Percentiles rank a stretch among this genome's conserved stretches.
Evolutionary conservation across 169 alveolate genomes (phyloP).

Genomic region (Eimeria zaria): DNA sequence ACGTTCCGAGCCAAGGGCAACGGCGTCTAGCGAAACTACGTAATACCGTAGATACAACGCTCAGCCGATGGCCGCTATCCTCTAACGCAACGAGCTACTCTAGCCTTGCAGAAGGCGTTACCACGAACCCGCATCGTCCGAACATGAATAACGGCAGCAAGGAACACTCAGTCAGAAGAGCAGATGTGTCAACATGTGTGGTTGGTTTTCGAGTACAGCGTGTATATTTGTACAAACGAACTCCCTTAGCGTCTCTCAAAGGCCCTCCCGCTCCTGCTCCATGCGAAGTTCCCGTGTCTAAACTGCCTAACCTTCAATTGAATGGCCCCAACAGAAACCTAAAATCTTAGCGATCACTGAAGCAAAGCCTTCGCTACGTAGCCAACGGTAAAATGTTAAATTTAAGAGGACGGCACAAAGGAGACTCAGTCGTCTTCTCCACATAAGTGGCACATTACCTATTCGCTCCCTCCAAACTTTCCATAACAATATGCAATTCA

Average conservation of each 20-base stretch:
- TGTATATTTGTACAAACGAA: not conserved
- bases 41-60: no score
- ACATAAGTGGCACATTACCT: not conserved
- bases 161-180: not conserved
- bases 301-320: not conserved
- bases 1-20: no score
- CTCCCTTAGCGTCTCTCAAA: no score
- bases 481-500: not conserved
- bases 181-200: not conserved
- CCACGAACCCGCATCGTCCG: not conserved
- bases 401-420: not conserved
- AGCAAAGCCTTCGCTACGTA: not conserved
- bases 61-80: not conserved
- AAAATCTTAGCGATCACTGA: not conserved
- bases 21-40: no score
- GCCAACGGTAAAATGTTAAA: not conserved
- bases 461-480: not conserved
- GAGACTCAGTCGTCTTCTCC: not conserved
- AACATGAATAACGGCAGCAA: not conserved
- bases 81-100: not conserved
- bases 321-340: not conserved
- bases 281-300: not conserved
- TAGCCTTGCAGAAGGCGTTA: not conserved
- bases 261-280: not conserved
- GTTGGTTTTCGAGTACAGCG: no score